Evolutionary conservation across 331 rosid genomes (phyloP), one percentile per base, ranked within the genome.

Genomic region (Cydonia oblonga): DNA sequence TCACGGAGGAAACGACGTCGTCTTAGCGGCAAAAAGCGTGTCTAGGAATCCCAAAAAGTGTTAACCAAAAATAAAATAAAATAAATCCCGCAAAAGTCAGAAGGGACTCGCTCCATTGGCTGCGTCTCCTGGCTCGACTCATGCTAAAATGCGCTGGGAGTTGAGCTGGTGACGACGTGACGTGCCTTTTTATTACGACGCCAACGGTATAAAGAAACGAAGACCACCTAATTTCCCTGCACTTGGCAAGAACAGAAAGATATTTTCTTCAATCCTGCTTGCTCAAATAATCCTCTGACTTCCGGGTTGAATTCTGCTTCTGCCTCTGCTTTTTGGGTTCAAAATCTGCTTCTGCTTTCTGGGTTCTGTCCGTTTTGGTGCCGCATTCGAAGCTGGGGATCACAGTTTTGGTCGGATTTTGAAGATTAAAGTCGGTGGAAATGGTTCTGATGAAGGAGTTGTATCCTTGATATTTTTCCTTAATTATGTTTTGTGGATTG

Each of bases 391-490:
- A 56, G 61, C 49, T 7, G 22, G 10, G 59, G 28, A 12, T 40
- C 35, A 23, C 56, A 6, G 14, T 19, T 52, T 68, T 22, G 13
- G 68, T 44, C 33, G 38, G 22, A 26, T 62, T 58, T 58, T 14
- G 23, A 26, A 35, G 67, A 30, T 19, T 51, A 4, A 20, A 68
- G 58, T 46, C 22, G 46, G n/a, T 7, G 23, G 52, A 62, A 7
- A 10, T 83, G 87, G 87, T 83, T 80, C 84, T 80, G 73, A 70
- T 74, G 59, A 83, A 80, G 79, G 87, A 83, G 33, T 80, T 83
- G 87, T 83, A 83, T 83, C 87, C 82, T 72, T 72, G 59, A 7
- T n/a, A 33, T 23, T 64, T 35, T 5, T 9, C 7, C 15, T 29
- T 52, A 15, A 30, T 70, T 70, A 11, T 79, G 29, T 1, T 29